Evolutionary conservation across 495 filamentous ascomycete genomes (phyloP), one percentile per base, ranked within the genome.

Genomic region (Penicillium coffeae): DNA sequence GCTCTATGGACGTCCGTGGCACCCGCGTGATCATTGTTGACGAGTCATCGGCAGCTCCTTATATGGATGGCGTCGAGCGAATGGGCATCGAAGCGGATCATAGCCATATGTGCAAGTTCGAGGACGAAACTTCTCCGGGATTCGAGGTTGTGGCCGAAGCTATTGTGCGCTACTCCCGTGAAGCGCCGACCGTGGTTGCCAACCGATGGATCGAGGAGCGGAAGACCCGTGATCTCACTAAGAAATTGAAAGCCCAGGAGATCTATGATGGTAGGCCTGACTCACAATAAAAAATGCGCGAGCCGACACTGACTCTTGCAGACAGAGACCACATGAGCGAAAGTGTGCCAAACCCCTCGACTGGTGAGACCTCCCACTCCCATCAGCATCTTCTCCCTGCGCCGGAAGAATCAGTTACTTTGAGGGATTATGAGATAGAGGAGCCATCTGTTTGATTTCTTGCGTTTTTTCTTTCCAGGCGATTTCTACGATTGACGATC

Each of bases 91-190:
- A 91, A 54, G 84, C 86, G 1, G 84, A 81, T n/a, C 89, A 95
- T 61, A 86, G 84, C n/a, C 76, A 80, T 30, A 93, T 95, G 87
- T 90, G 84, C 72, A 93, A 89, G 58, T 95, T 93, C 51, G 84
- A 86, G 22, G 82, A 80, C 52, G 77, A 81, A 16, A 80, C 73
- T 47, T 75, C 88, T 0, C 84, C 89, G 0, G 89, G 89, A 1
- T 95, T 84, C 54, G 77, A 83, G 36, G 82, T 84, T 14, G 76
- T 95, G 12, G 82, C 83, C 1, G 86, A 84, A 25, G 84, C 84
- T 0, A 69, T 95, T 10, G 73, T 81, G 33, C 78, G 86, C 15
- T 95, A 88, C 73, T 79, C 81, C 1, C 63, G 72, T 3, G 75
- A 82, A 38, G 82, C 82, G 1, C 80, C 81, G 1, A 52, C 68